A percentile compares a stretch with the other conserved stretches of the same genome.
Evolutionary conservation across 2,329 filamentous ascomycete species (phyloP).

Genomic region (Trichoderma simmonsii): DNA sequence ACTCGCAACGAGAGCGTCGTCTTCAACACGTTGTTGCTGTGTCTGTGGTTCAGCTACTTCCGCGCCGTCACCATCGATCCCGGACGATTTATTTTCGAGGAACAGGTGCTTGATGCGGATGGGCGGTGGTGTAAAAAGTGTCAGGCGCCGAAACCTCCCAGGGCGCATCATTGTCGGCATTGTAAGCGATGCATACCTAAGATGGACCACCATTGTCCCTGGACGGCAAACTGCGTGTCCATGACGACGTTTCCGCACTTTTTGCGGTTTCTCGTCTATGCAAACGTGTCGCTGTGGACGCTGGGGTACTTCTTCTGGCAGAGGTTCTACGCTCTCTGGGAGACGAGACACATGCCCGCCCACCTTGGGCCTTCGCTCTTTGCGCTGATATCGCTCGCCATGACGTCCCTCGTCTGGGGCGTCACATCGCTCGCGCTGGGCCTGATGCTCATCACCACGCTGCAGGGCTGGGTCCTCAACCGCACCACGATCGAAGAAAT

Average conservation of each 20-base stretch:
- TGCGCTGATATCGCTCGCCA: slow-evolving; percentile 59
- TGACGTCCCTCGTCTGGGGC: slow-evolving; percentile 56
- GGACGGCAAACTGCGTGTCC: slow-evolving; percentile 81
- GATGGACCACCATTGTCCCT: slow-evolving; percentile 87
- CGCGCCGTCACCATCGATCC: slow-evolving; percentile 56
- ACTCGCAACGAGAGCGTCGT: slow-evolving; percentile 52
- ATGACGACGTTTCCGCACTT: slow-evolving; percentile 81
- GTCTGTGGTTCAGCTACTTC: slow-evolving; percentile 69
- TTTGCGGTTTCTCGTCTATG: slow-evolving; percentile 70
- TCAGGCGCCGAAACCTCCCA: slow-evolving; percentile 67
- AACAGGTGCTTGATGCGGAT: slow-evolving; percentile 34
- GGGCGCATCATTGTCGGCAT: slow-evolving; percentile 77
- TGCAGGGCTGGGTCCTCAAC: slow-evolving; percentile 63
- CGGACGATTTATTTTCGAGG: slow-evolving; percentile 50
- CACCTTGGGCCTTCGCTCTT: slow-evolving; percentile 67
- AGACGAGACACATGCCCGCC: slow-evolving; percentile 62
- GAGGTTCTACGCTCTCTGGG: slow-evolving; percentile 60
- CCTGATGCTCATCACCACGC: slow-evolving; percentile 62
- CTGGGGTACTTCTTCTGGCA: slow-evolving; percentile 59
- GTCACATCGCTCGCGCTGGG: slow-evolving; percentile 59
- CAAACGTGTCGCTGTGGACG: slow-evolving; percentile 61
- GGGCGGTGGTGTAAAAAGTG: slow-evolving; percentile 73
- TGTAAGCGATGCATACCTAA: slow-evolving; percentile 72
- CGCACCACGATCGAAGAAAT: slow-evolving; percentile 79
- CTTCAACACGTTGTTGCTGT: slow-evolving; percentile 64